Conservation (phyloP, 1,284 basidiomycete species). For the Pyrrhoderma lamaoense region DNA sequence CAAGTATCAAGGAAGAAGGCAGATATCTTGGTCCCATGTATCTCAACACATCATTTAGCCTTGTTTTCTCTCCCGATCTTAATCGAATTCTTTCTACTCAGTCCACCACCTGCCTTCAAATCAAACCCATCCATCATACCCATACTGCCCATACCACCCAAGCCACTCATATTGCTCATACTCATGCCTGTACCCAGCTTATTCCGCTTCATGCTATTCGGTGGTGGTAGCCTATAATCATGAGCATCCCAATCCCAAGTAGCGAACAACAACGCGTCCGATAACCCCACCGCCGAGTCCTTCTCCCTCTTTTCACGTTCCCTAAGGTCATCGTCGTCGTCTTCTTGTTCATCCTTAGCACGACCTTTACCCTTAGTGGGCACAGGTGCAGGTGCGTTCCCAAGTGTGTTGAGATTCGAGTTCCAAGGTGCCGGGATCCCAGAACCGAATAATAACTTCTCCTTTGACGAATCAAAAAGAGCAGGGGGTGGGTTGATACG, state of each 20-base stretch:
- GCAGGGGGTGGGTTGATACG: constrained; percentile 46
- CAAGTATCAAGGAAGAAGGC: too few relatives aligned
- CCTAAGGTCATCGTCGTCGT: not conserved
- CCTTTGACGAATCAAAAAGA: constrained; percentile 44
- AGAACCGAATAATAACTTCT: constrained; percentile 54
- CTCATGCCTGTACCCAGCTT: not conserved
- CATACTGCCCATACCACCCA: not conserved
- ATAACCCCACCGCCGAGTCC: constrained; percentile 36
- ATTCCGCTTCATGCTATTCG: constrained; percentile 22
- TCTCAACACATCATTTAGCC: constrained; percentile 3
- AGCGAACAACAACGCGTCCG: constrained; percentile 61
- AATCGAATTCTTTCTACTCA: constrained; percentile 8
- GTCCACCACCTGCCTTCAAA: not conserved
- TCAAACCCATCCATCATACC: not conserved
- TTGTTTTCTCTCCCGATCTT: constrained; percentile 7
- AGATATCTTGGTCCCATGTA: too few relatives aligned
- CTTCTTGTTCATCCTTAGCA: constrained; percentile 19
- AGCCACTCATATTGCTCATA: not conserved
- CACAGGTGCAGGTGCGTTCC: constrained; percentile 21
- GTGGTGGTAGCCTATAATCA: constrained; percentile 47
- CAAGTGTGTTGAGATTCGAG: constrained; percentile 29
- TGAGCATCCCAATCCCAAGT: constrained; percentile 73
- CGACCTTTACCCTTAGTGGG: constrained; percentile 24
- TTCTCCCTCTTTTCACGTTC: constrained; percentile 23
- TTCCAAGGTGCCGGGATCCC: constrained; percentile 66